Conservation (phyloP, 2,329 filamentous ascomycete species). For the Calonectria fujianensis region DNA sequence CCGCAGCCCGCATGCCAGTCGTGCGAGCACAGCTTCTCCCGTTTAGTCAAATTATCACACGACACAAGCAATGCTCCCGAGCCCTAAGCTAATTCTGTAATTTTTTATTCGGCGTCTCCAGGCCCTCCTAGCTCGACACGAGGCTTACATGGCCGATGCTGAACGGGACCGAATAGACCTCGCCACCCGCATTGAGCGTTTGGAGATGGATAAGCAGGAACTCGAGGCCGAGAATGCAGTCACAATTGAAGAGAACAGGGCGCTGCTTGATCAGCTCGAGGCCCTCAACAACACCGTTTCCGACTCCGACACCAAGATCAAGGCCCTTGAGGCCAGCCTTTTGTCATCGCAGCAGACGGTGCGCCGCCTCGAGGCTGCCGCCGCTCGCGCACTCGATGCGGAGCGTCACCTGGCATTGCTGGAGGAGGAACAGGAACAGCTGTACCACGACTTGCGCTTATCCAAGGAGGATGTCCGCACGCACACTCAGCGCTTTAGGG, state of each 20-base stretch:
- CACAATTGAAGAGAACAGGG: slow-evolving; percentile 88
- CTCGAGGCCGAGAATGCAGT: slow-evolving; percentile 86
- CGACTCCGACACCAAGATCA: slow-evolving; percentile 87
- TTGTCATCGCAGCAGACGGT: slow-evolving; percentile 86
- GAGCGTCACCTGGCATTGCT: slow-evolving; percentile 87
- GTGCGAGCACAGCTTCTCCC: slow-evolving; percentile 1
- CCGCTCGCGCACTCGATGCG: slow-evolving; percentile 83
- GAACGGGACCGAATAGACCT: slow-evolving; percentile 88
- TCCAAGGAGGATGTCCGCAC: slow-evolving; percentile 85
- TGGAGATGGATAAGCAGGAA: slow-evolving; percentile 84
- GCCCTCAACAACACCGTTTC: slow-evolving; percentile 85
- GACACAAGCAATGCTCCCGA: slow-evolving; percentile 42
- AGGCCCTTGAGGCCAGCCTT: slow-evolving; percentile 84
- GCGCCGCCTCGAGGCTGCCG: slow-evolving; percentile 83
- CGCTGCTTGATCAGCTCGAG: slow-evolving; percentile 89
- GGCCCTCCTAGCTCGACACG: slow-evolving; percentile 93
- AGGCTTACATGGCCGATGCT: slow-evolving; percentile 94
- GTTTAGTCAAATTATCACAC: slow-evolving; percentile 37
- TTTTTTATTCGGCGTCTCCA: slow-evolving; percentile 69
- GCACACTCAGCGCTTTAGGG: slow-evolving; percentile 88
- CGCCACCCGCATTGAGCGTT: slow-evolving; percentile 81
- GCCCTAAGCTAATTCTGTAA: slow-evolving; percentile 79
- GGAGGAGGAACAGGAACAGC: slow-evolving; percentile 85
- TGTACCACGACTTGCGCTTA: slow-evolving; percentile 80
- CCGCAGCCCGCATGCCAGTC: slow-evolving; percentile 50